A percentile compares a stretch with the other conserved stretches of the same genome.
phyloP scores from a whole-genome alignment of 805 yeast species.

The Hanseniaspora guilliermondii region DNA sequence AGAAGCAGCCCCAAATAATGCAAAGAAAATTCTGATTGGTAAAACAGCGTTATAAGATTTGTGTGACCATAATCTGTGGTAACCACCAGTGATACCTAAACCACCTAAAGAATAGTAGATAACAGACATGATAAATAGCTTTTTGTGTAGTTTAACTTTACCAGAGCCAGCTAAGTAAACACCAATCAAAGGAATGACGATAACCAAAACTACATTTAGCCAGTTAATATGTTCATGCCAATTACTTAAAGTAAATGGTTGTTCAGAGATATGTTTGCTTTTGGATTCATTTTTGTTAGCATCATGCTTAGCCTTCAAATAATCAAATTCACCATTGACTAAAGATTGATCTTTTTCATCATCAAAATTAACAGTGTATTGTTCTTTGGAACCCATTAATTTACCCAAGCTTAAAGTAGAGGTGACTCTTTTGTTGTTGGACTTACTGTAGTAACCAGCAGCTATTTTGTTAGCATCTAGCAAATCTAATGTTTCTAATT shows the following conservation, averaged over 20 bases:
- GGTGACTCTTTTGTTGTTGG: slow-evolving; percentile 55
- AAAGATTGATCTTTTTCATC: slow-evolving; percentile 31
- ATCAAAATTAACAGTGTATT: slow-evolving; percentile 50
- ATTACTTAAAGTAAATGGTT: slow-evolving; percentile 61
- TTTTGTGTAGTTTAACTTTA: slow-evolving; percentile 36
- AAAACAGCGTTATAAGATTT: slow-evolving; percentile 52
- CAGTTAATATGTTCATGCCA: slow-evolving; percentile 71
- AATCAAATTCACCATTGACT: slow-evolving; percentile 30
- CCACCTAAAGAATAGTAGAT: slow-evolving; percentile 50
- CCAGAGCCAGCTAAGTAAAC: slow-evolving; percentile 31
- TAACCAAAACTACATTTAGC: slow-evolving; percentile 57
- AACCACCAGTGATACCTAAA: slow-evolving; percentile 70
- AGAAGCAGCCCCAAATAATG: slow-evolving; percentile 70
- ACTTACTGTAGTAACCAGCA: slow-evolving; percentile 39
- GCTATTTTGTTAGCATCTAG: slow-evolving; percentile 66
- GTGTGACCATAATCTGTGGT: slow-evolving; percentile 71
- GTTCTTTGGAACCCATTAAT: slow-evolving; percentile 69
- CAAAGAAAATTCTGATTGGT: slow-evolving; percentile 53
- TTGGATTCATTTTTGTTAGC: slow-evolving; percentile 29
- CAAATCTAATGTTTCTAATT: slow-evolving; percentile 38
- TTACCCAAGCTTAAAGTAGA: slow-evolving; percentile 71
- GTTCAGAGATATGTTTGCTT: slow-evolving; percentile 53
- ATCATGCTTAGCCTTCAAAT: slow-evolving; percentile 15
- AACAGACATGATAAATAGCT: slow-evolving; percentile 38
- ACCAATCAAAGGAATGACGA: slow-evolving; percentile 48